Base-by-base conservation (phyloP, 2,329 filamentous ascomycete genomes). In the Cladophialophora yegresii region DNA sequence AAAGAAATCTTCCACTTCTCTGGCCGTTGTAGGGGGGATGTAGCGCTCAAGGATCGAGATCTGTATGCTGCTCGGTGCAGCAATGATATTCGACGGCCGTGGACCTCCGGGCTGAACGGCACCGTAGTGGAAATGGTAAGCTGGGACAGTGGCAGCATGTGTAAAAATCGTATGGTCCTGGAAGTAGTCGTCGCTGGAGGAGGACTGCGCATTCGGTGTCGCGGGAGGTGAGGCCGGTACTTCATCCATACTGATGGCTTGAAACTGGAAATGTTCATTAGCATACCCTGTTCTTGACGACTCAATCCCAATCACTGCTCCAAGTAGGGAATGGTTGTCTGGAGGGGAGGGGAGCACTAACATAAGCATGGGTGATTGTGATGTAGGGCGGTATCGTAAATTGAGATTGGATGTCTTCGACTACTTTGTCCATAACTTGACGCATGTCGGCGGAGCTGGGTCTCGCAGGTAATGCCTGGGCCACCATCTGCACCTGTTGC, bases 21-120 rank as follows among this genome's bases (percentile, higher is more conserved):
- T 80, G 0, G 77, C 72, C 23, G 82, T 85, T 0, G 84, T 81
- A 2, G 86, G 86, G 20, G 86, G 86, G n/a, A 89, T 85, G 73
- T 87, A 88, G 43, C 86, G 83, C 74, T 89, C 86, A 3, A 88
- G 79, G 12, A 88, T 79, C 1, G 85, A 84, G 47, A 88, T 77
- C 61, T 87, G 81, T 66, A 88, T 84, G 56, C 82, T 85, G 20
- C 80, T 81, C 0, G 85, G 86, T 5, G 85, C 83, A 0, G 87
- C 85, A 50, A 87, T 81, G 1, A 85, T 84, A 61, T 81, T 78
- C 10, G 84, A 84, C 12, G 81, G 82, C 50, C 82, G 79, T n/a
- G 75, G 67, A 47, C 73, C 59, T n/a, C 73, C 72, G 13, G 71
- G 66, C 58, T 73, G 73, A 8, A 82, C 79, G 3, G 82, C 73